These are phyloP conservation scores for Plectranthus barbatus DNA, from an alignment of 257 asterid genomes.

Conservation along the genomic window DNA sequence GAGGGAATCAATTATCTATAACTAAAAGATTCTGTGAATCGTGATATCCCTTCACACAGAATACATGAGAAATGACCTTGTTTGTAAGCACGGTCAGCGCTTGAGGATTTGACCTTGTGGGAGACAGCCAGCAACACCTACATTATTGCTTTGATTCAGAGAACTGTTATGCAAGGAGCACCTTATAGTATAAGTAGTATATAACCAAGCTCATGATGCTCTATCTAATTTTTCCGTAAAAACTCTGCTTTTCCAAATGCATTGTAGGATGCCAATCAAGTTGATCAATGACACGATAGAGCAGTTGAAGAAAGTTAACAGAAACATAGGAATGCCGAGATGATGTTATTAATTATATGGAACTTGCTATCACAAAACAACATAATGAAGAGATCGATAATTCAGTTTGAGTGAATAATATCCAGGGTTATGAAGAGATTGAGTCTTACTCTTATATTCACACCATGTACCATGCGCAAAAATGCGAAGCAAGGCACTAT, in stretches of 20 bases:
- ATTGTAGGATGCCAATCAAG: too few relatives aligned
- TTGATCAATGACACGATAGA: too few relatives aligned
- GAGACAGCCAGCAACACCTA: slow-evolving; percentile 48
- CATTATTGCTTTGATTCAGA: slow-evolving; percentile 11
- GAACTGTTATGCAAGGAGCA: background rate
- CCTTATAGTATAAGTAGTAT: too few relatives aligned
- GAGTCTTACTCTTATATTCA: slow-evolving; percentile 70
- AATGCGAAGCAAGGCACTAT: slow-evolving; percentile 57
- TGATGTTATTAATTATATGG: too few relatives aligned
- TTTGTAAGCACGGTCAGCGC: slow-evolving; percentile 76
- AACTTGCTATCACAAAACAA: too few relatives aligned
- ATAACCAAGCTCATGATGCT: background rate
- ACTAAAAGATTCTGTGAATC: background rate
- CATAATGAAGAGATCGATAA: background rate
- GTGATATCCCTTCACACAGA: background rate
- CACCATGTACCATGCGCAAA: slow-evolving; percentile 92
- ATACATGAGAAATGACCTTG: slow-evolving; percentile 42
- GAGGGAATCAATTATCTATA: background rate
- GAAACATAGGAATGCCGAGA: too few relatives aligned
- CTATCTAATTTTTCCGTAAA: background rate
- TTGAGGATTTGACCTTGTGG: slow-evolving; percentile 73
- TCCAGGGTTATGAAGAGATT: background rate
- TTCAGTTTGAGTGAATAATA: slow-evolving; percentile 1
- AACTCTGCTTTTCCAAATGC: background rate
- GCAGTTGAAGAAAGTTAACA: too few relatives aligned